Base-by-base conservation (phyloP, 2,329 filamentous ascomycete genomes). In the Colletotrichum truncatum region DNA sequence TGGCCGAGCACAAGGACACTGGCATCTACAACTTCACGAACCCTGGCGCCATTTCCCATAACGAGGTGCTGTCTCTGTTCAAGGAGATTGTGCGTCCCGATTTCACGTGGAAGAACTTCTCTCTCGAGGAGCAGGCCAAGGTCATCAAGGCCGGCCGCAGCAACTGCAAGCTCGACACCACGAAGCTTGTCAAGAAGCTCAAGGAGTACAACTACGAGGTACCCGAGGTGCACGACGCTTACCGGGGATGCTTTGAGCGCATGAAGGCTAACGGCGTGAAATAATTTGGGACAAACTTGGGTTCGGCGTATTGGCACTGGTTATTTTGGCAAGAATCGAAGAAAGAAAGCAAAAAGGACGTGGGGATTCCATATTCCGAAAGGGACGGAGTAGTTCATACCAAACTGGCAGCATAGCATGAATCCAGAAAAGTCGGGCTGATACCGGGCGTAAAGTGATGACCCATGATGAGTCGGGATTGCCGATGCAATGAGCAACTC, bases 21-120 rank as follows among this genome's bases (percentile, higher is more conserved):
- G 89, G 89, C 16, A 80, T 91, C 69, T 90, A 88, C 77, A 91
- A 91, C 79, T 91, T 91, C 75, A 91, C 88, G 66, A 91, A 91
- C 77, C 89, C 89, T 0, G 89, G 89, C 11, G 86, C 87, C 68
- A 91, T 91, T 74, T 89, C 87, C n/a, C 89, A 91, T 77, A 91
- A 91, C 74, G 88, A 91, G 76, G 88, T 91, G 6, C 80, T 91
- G 38, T 70, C 78, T 3, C 78, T 91, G 41, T 91, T 90, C 78
- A 85, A 84, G 70, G 83, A 90, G 67, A 87, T 89, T 68, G 84
- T 91, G 36, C 83, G 88, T 39, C 89, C 89, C 2, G 74, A 73
- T 26, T 86, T 89, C 70, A 82, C 80, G 39, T 91, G 88, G 87
- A 83, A 85, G 79, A 91, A 91, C 79, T 91, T 91, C 72, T 84